These are phyloP conservation scores for Phoma sp. DNA, from an alignment of 2,329 filamentous ascomycete species.

Conservation along the genomic window DNA sequence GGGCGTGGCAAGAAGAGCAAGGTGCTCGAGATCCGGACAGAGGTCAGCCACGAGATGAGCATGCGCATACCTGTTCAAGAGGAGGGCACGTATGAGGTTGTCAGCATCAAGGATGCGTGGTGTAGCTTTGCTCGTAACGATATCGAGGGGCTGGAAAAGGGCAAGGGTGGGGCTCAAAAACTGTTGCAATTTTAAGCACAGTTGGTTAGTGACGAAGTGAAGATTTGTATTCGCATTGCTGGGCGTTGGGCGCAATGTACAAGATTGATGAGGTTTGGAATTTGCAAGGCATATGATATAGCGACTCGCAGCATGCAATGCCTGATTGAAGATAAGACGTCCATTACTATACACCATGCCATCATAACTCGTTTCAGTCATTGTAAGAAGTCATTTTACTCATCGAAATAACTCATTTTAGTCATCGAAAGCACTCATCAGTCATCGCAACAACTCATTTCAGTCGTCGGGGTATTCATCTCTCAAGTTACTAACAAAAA, in stretches of 20 bases:
- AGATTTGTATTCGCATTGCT: conserved; percentile 19
- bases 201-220: neutral
- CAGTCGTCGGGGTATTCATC: conserved; percentile 90
- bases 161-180: conserved; percentile 47
- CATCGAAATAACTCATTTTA: conserved; percentile 46
- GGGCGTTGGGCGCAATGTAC: conserved; percentile 22
- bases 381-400: too few relatives aligned
- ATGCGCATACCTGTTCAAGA: conserved; percentile 86
- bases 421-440: conserved; percentile 90
- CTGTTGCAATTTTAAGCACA: conserved; percentile 45
- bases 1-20: conserved; percentile 65
- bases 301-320: neutral
- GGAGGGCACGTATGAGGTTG: conserved; percentile 97
- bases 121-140: conserved; percentile 82
- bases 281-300: neutral
- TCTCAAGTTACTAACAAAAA: conserved; percentile 82
- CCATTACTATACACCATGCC: neutral
- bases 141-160: conserved; percentile 54
- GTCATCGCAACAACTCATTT: neutral
- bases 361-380: conserved; percentile 60
- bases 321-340: too few relatives aligned
- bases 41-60: conserved; percentile 79
- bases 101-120: conserved; percentile 91
- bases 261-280: neutral
- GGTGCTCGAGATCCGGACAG: conserved; percentile 89